Evolutionary conservation across 768 basidiomycete genomes (phyloP), one percentile per base, ranked within the genome.

Genomic region (Rhizopogon vulgaris): DNA sequence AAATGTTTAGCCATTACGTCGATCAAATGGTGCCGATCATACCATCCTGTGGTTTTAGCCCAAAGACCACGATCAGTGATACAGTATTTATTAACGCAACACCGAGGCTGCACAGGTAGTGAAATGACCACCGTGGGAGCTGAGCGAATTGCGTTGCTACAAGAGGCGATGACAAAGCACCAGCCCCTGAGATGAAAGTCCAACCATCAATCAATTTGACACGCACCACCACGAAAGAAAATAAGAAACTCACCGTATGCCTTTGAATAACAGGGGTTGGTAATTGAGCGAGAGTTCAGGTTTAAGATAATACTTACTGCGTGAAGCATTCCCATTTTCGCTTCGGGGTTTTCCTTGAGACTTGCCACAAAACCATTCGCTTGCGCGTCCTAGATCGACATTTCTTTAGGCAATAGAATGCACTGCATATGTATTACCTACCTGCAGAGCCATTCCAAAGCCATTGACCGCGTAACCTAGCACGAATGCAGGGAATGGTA

Each of bases 11-110:
- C 48, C 6, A 52, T 37, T 32, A 40, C 2, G 22, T 25, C 34
- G 37, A 43, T 38, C n/a, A 5, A 11, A 5, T 9, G 14, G 56
- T 32, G 9, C 43, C 11, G 27, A 12, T 51, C 63, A 6, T 53
- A 83, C 88, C 82, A 58, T 91, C 83, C 61, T 89, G 84, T 0
- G 71, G 75, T 63, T 80, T 81, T 52, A 85, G 68, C 12, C 78
- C 73, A 70, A 93, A 91, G 17, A 87, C 78, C 6, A 61, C 48
- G 3, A 75, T 49, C 2, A 92, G 67, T 3, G 78, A 42, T 7
- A 76, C 38, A 1, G 76, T 69, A 57, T 87, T 89, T 38, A 73
- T 56, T 1, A 82, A 48, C 0, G 86, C 80, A n/a, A 93, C 61
- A 2, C 80, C 85, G 0, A 91, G 69, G 0, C 88, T 87, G 1